A percentile compares a stretch with the other conserved stretches of the same genome.
Conservation (phyloP, 371 early-diverging fungal genomes). For the Mucor piriformis region DNA sequence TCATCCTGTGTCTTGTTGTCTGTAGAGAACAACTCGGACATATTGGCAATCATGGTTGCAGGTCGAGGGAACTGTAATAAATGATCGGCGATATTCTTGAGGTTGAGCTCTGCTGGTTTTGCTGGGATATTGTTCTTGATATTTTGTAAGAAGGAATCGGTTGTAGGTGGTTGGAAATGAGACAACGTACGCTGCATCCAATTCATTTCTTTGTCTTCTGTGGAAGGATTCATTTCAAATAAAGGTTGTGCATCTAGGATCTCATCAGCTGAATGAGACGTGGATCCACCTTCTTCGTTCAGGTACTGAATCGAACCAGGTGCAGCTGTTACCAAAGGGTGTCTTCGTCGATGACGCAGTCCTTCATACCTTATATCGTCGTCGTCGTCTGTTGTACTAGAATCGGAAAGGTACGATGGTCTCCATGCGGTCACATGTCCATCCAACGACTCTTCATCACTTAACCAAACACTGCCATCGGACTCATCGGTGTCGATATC, state of each 20-base stretch:
- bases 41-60: constrained; percentile 40
- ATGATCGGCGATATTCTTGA: constrained; percentile 45
- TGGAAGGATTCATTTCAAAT: constrained; percentile 1
- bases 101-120: constrained; percentile 36
- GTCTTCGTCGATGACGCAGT: constrained; percentile 28
- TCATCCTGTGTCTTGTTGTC: constrained; percentile 26
- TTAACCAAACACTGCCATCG: constrained; percentile 31
- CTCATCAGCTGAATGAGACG: constrained; percentile 22
- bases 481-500: constrained; percentile 35
- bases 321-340: neutral
- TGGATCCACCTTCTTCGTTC: constrained; percentile 19
- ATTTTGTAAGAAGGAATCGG: constrained; percentile 38
- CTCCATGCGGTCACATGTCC: constrained; percentile 2
- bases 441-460: constrained; percentile 16
- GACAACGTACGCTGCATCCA: constrained; percentile 54
- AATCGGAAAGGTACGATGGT: constrained; percentile 29
- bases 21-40: constrained; percentile 36
- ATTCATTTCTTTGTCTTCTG: constrained; percentile 27
- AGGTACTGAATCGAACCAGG: constrained; percentile 30
- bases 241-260: constrained; percentile 29
- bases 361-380: constrained; percentile 10
- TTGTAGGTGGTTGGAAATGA: constrained; percentile 38
- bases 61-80: constrained; percentile 45
- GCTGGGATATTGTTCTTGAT: constrained; percentile 49
- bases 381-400: neutral